Base-by-base conservation (phyloP, 1,284 basidiomycete genomes). In the Trametes polyzona region DNA sequence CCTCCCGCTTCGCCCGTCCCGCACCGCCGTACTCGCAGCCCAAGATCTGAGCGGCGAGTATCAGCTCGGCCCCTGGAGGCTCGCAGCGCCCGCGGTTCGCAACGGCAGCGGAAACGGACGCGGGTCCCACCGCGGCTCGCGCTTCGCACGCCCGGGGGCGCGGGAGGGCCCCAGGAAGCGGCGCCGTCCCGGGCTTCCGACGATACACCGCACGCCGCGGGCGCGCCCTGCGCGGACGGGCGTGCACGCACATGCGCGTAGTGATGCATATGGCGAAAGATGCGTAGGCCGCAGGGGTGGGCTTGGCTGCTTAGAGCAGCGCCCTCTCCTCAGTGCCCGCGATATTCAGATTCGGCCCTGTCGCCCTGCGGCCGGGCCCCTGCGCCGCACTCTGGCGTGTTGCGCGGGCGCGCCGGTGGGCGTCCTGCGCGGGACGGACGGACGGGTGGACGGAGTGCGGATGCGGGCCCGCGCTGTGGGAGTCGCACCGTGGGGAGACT, bases 121-220 rank as follows among this genome's bases (percentile, higher is more conserved):
- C 21, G 10, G 23, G 16, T 21, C 23, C 21, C 23, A n/a, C 33
- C n/a, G 49, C 11, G 41, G 21, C 21, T 16, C 23, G 17, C 9
- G 14, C 36, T 40, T 47, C 44, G 52, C 52, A 41, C 44, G 30
- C 37, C 35, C 46, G 40, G 23, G 12, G 21, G 35, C 41, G 41
- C 26, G 50, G 37, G 37, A 24, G 37, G 33, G 5, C 26, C n/a
- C 24, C 19, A 26, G 55, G 47, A 46, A 53, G 50, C 41, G 51
- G 29, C 27, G 47, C 47, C 57, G 57, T 54, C 27, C 57, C 57
- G 57, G 21, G 14, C 23, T 37, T 12, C 57, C 57, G 57, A 39
- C 44, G 43, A 54, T 37, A 37, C 46, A 19, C 51, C 47, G 57
- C 39, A 32, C 48, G 35, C 41, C 33, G 44, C 19, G 39, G 39